A percentile compares a stretch with the other conserved stretches of the same genome.
These are phyloP conservation scores for Xylariales sp. DNA, from an alignment of 2,329 filamentous ascomycete species.

Conservation along the genomic window DNA sequence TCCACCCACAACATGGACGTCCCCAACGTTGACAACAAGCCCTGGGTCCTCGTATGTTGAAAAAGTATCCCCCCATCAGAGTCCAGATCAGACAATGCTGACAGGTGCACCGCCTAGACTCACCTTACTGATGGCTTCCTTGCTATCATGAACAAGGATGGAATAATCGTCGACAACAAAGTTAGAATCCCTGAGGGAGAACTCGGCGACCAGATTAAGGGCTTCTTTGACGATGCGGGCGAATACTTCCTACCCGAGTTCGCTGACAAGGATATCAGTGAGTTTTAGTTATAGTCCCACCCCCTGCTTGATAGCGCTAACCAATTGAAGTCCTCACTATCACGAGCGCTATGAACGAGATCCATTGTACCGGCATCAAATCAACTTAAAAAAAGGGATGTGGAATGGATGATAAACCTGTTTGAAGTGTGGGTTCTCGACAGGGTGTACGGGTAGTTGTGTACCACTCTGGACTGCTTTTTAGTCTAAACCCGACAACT, in stretches of 20 bases:
- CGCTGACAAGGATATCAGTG: conserved; percentile 8
- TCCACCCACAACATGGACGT: conserved; percentile 99
- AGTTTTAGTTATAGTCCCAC: not conserved
- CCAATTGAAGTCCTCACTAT: conserved; percentile 81
- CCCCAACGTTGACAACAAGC: conserved; percentile 90
- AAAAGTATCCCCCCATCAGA: not conserved
- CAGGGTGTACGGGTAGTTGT: conserved; percentile 24
- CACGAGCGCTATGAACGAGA: conserved; percentile 96
- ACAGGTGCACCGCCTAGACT: conserved; percentile 65
- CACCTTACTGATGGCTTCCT: conserved; percentile 89
- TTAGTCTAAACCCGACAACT: conserved; percentile 5
- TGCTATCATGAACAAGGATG: conserved; percentile 89
- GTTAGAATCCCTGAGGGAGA: conserved; percentile 93
- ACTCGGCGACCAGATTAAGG: conserved; percentile 85
- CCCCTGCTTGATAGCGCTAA: not conserved
- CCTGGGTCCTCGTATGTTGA: conserved; percentile 67
- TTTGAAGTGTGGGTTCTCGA: conserved; percentile 14
- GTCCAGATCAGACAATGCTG: conserved; percentile 1
- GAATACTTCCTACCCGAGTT: too few species aligned
- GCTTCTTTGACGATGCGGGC: conserved; percentile 86
- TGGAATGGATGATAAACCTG: not conserved
- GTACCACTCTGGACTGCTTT: conserved; percentile 24
- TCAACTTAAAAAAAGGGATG: not conserved
- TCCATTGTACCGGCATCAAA: conserved; percentile 72
- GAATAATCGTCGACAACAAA: conserved; percentile 79